Evolutionary conservation across 2,329 filamentous ascomycete genomes (phyloP), one percentile per base, ranked within the genome.

Genomic region (Aspergillus latus): DNA sequence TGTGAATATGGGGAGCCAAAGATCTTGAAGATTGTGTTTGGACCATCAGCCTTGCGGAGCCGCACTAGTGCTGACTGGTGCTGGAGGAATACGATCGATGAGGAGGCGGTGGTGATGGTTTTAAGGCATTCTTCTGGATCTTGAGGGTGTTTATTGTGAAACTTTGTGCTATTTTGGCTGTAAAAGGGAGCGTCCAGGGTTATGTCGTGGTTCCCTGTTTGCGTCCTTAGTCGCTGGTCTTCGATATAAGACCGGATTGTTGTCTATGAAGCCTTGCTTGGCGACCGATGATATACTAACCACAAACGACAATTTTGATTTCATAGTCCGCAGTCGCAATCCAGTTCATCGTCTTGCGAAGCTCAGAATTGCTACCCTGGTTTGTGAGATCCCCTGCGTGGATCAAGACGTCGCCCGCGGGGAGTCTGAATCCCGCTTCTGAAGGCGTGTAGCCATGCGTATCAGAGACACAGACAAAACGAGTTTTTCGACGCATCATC

Each of bases 371-470:
- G 50, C 75, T 80, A 15, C 83, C 83, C 60, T 80, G 79, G 62
- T 83, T 84, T 42, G 82, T 83, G 51, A 85, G 68, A 59, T 85
- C 82, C 5, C 82, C 82, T 3, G 82, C 83, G 63, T 85, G 83
- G 43, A 85, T 82, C 39, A 86, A 71, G 11, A 85, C 74, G 65
- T 85, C 83, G 46, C 83, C 83, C 11, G 74, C 70, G 4, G 83
- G 82, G 10, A 84, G 71, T 58, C 77, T 80, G 62, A 76, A 80
- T n/a, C 70, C 73, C 46, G 73, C 77, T 58, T 78, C 71, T 11
- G 68, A 68, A 11, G 82, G 81, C 4, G 76, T 75, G 54, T 80
- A 77, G 56, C 78, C 80, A 64, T 85, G 81, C 16, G 82, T 85
- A 66, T 85, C 83, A 3, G 82, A 84, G 54, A 85, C 75, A 68